These are phyloP conservation scores for Cucumis cinereus DNA, from an alignment of 306 rosid genomes.

Conservation along the genomic window DNA sequence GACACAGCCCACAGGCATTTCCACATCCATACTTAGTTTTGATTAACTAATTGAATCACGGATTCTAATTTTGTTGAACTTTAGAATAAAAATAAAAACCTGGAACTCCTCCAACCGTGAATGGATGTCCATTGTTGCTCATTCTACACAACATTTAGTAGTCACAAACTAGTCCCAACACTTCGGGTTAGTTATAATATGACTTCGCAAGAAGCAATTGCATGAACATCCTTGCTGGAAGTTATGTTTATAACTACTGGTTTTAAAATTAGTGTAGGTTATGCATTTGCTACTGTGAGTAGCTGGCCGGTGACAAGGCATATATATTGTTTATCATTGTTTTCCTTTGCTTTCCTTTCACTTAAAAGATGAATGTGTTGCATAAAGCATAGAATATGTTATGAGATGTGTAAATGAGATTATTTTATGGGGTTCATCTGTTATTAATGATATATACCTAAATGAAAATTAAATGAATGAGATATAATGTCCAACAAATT, in stretches of 20 bases:
- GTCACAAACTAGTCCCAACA: not conserved
- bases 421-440: not conserved
- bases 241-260: not conserved
- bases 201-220: not conserved
- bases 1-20: constrained; percentile 95
- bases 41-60: not conserved
- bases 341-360: not conserved
- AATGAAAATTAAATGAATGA: not conserved
- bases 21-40: constrained; percentile 11
- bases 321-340: too few relatives aligned
- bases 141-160: not conserved
- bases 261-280: not conserved
- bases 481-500: not conserved
- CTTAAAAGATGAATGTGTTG: not conserved
- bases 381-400: not conserved
- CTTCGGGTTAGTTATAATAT: not conserved
- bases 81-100: not conserved
- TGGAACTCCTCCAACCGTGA: not conserved
- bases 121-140: not conserved
- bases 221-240: not conserved
- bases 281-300: not conserved
- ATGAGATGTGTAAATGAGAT: not conserved
- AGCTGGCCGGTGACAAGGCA: not conserved
- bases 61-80: not conserved
- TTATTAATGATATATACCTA: not conserved